phyloP scores from a whole-genome alignment of 2,329 filamentous ascomycete genomes.

The Exophiala calicioides region DNA sequence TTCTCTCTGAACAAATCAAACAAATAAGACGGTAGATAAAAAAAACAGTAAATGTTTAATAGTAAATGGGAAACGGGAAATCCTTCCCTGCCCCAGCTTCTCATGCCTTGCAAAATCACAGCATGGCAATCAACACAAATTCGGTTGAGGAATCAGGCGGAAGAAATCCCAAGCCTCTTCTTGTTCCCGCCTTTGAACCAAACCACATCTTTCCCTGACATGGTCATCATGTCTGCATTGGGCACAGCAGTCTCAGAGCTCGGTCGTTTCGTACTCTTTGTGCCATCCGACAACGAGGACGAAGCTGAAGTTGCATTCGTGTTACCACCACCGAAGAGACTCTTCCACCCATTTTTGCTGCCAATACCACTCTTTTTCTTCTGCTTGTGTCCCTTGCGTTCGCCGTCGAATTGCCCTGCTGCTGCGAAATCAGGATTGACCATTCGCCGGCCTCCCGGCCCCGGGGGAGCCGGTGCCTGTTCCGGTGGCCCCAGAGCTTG shows the following conservation, averaged over 20 bases:
- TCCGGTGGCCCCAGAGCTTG: conserved; percentile 19
- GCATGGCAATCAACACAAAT: no score
- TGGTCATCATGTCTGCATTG: conserved; percentile 17
- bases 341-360: conserved; percentile 27
- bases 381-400: conserved; percentile 27
- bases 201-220: conserved; percentile 23
- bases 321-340: conserved; percentile 51
- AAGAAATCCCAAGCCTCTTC: conserved; percentile 23
- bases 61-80: no score
- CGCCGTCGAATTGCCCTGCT: conserved; percentile 28
- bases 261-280: conserved; percentile 25
- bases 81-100: no score
- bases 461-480: conserved; percentile 28
- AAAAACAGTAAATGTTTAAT: no score
- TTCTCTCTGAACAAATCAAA: no score
- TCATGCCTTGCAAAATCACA: no score
- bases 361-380: conserved; percentile 19
- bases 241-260: background rate
- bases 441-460: conserved; percentile 29
- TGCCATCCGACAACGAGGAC: background rate
- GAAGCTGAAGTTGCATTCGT: conserved; percentile 32
- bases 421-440: conserved; percentile 30
- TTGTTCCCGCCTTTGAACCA: conserved; percentile 31
- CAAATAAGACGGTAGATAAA: no score
- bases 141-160: background rate